Evolutionary conservation across 176 grass and related monocot genomes (phyloP), one percentile per base, ranked within the genome.

Genomic region (Raddia distichophylla): DNA sequence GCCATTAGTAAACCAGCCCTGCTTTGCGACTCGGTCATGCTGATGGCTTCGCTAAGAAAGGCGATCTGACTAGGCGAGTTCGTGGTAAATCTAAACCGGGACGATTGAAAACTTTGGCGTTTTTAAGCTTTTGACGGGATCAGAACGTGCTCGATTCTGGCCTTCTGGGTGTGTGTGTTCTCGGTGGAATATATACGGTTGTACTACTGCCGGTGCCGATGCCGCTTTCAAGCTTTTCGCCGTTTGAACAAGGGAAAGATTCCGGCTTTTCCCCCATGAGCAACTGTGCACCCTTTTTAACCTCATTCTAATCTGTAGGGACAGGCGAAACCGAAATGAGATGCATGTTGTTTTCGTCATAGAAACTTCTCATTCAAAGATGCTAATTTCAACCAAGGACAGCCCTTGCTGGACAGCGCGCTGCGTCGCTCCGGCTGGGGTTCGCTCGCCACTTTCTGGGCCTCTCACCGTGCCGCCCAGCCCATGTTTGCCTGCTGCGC

Each of bases 181-280:
- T 61, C 51, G 52, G 76, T 81, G 57, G 64, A 71, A 47, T 55
- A 56, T 8, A 85, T 81, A 89, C 71, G 64, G 71, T 10, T 43
- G 45, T 48, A 49, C 60, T 88, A 7, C 82, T 70, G 37, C 20
- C 20, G 35, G 12, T 40, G 27, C 55, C 20, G 51, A 12, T 40
- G 17, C 55, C 33, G 60, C 60, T 73, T 20, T 73, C 87, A 34
- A 34, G 11, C 27, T 62, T 32, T 62, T 75, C 55, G 42, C 73
- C 66, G 83, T 86, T 86, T 90, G 88, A 90, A 90, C 88, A 63
- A 49, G 68, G 60, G 54, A 55, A 83, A 69, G 33, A 86, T 86
- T 62, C 61, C 46, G 46, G 12, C 60, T 52, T 86, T 85, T 77
- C 62, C 37, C 37, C 45, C 54, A 60, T 0, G 8, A 57, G 69